These are phyloP conservation scores for Metarhizium sp. DNA, from an alignment of 2,329 filamentous ascomycete genomes.

Conservation along the genomic window DNA sequence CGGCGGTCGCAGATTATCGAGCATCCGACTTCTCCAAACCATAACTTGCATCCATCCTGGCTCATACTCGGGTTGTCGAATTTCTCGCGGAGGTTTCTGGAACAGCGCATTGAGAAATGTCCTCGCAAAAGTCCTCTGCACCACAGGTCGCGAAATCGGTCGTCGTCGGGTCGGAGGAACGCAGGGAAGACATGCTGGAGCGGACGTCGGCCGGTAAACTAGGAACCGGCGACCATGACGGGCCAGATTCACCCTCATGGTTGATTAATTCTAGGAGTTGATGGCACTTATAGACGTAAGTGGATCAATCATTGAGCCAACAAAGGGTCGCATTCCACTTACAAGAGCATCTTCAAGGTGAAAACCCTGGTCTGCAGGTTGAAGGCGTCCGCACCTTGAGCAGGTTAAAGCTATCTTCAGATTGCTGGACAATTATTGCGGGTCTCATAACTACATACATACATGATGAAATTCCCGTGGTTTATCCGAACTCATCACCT, in stretches of 20 bases:
- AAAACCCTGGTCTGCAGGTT: neutral
- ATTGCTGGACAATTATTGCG: neutral
- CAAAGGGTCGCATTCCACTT: neutral
- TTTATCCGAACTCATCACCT: too few relatives aligned
- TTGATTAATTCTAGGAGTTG: conserved; percentile 20
- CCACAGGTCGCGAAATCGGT: conserved; percentile 14
- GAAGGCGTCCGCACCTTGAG: neutral
- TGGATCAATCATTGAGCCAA: neutral
- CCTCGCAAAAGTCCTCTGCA: conserved; percentile 16
- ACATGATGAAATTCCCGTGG: too few relatives aligned
- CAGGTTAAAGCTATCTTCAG: neutral
- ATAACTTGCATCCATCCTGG: conserved; percentile 66
- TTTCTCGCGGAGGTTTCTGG: conserved; percentile 45
- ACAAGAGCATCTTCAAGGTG: neutral
- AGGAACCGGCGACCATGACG: conserved; percentile 33
- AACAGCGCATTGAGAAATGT: conserved; percentile 55
- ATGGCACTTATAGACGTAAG: neutral
- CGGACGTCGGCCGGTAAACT: conserved; percentile 20
- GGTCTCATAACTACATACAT: too few relatives aligned
- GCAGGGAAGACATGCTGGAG: conserved; percentile 24
- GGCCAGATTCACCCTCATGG: conserved; percentile 36
- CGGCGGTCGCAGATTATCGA: conserved; percentile 56
- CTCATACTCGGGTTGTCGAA: conserved; percentile 54
- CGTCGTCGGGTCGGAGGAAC: conserved; percentile 19
- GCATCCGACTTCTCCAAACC: conserved; percentile 53